These are phyloP conservation scores for Ambrosia trifida DNA, from an alignment of 129 eudicot species.

Conservation along the genomic window DNA sequence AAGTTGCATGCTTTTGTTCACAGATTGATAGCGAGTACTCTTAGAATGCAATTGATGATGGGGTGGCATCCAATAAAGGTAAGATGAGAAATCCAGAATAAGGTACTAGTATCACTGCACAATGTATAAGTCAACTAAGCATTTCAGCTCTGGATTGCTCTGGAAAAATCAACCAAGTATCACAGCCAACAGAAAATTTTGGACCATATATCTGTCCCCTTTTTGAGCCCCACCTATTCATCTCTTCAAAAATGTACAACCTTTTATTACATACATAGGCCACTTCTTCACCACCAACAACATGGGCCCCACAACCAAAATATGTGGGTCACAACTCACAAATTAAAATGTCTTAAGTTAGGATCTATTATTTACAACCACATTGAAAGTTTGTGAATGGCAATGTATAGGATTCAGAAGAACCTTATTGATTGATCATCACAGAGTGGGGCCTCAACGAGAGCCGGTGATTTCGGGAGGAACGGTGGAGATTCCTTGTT, in stretches of 20 bases:
- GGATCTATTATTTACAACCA: conserved; percentile 46
- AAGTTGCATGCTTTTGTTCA: neutral
- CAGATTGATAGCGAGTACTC: conserved; percentile 5
- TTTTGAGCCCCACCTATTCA: conserved; percentile 10
- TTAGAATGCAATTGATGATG: conserved; percentile 16
- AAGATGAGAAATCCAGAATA: conserved; percentile 17
- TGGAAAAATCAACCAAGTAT: conserved; percentile 23
- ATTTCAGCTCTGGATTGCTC: conserved; percentile 13
- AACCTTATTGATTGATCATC: conserved; percentile 32
- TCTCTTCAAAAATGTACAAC: conserved; percentile 34
- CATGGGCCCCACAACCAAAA: conserved; percentile 28
- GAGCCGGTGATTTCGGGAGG: conserved; percentile 48
- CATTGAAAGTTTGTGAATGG: conserved; percentile 32
- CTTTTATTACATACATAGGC: conserved; percentile 36
- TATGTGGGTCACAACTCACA: conserved; percentile 10
- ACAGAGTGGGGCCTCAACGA: conserved; percentile 29
- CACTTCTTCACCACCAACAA: conserved; percentile 32
- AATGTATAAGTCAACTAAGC: neutral
- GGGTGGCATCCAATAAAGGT: conserved; percentile 11
- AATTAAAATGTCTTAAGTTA: conserved; percentile 22
- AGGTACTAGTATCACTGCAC: conserved; percentile 16
- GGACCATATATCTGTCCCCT: conserved; percentile 30
- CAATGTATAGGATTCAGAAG: conserved; percentile 23
- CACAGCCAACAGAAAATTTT: conserved; percentile 13
- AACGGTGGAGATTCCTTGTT: conserved; percentile 66